A percentile compares a stretch with the other conserved stretches of the same genome.
Evolutionary conservation across 148 eudicot species (phyloP).

Genomic region (Hydrangea macrophylla): DNA sequence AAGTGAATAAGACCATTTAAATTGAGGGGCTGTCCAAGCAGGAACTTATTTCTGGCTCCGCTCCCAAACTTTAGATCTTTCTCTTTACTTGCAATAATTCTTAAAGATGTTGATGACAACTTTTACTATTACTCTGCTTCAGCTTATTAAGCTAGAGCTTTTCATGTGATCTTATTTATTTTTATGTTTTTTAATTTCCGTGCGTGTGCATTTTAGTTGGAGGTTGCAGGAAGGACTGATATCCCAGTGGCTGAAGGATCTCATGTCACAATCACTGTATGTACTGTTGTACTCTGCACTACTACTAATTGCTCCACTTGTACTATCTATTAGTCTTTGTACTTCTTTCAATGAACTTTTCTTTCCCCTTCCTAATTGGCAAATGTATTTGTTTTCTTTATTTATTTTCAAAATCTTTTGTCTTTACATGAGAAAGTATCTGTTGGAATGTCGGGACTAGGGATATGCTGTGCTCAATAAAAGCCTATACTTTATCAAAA

Average conservation of each 20-base stretch:
- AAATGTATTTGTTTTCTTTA: too few relatives aligned
- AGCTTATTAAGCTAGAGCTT: neutral
- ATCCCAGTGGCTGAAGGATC: slow-evolving; percentile 98
- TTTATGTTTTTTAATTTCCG: neutral
- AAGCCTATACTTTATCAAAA: too few relatives aligned
- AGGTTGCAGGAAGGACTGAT: slow-evolving; percentile 83
- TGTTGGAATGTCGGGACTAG: too few relatives aligned
- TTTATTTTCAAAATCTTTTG: too few relatives aligned
- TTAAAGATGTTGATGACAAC: neutral
- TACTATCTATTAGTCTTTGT: too few relatives aligned
- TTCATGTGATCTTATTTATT: neutral
- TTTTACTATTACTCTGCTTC: neutral
- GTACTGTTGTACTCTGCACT: slow-evolving; percentile 15
- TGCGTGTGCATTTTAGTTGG: slow-evolving; percentile 65
- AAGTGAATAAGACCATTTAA: too few relatives aligned
- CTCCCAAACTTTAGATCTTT: neutral
- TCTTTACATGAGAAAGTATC: too few relatives aligned
- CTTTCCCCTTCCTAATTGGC: neutral
- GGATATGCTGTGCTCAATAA: too few relatives aligned
- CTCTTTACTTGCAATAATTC: neutral
- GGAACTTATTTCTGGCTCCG: neutral
- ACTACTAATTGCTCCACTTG: neutral
- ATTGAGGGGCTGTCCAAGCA: too few relatives aligned
- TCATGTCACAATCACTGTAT: slow-evolving; percentile 74
- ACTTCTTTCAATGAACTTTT: neutral